Evolutionary conservation across 192 early-diverging fungal genomes (phyloP), one percentile per base, ranked within the genome.

Genomic region (Fimicolochytrium jonesii): DNA sequence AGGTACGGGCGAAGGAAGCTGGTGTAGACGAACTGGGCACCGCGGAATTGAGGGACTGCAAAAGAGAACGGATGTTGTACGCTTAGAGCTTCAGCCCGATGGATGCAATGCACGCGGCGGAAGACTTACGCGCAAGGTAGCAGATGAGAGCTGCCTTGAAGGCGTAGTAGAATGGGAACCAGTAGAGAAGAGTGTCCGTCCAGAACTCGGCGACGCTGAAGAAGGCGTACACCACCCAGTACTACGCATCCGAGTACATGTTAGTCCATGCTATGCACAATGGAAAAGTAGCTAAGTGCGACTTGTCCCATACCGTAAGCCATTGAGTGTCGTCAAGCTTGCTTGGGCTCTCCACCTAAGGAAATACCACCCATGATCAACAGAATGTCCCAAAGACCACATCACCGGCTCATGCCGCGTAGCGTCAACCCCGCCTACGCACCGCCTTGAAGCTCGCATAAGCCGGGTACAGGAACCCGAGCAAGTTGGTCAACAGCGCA

Each of bases 131-230:
- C 71, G 88, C 76, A 36, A 95, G 80, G 87, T 90, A 98, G 49
- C 94, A 68, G 61, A 95, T 76, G 58, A 97, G 80, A 10, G 84
- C 67, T n/a, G 92, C 86, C 81, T 98, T 98, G 77, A 96, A 80
- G 39, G 87, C 70, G 71, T 90, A 95, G 80, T 94, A 98, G 77
- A 98, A 93, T 22, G 92, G 92, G 59, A 94, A 69, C 92, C 94
- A 98, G 83, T 92, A 91, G 30, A 95, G 74, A 10, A 98, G 48
- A 47, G 88, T 39, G 48, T 95, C 91, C n/a, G 86, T 80, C 62
- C 97, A 96, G 78, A 90, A 94, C 83, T 97, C 93, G 52, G 87
- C 26, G 32, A 88, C 78, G 57, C 91, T 90, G 50, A 93, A 74
- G 69, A 95, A 86, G 28, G 90, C 94, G 77, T 88, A 93, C 10